Conservation (phyloP, 352 stramenopile species). For the Phytophthora rubi region DNA sequence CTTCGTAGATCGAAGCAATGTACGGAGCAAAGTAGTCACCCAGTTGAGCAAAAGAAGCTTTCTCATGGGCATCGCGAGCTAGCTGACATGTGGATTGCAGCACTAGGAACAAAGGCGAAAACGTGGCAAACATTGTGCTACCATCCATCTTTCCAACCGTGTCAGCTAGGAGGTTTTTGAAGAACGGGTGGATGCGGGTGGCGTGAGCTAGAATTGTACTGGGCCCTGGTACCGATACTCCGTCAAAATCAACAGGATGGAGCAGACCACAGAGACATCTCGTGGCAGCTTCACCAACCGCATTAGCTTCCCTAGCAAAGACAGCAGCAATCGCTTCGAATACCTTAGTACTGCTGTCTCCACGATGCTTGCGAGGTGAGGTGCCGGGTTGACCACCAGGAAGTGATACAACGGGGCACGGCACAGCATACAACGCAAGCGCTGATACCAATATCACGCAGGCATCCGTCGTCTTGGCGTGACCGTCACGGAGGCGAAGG, state of each 20-base stretch:
- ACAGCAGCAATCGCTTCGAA: conserved; percentile 45
- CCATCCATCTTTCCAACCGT: conserved; percentile 53
- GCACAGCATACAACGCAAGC: conserved; percentile 57
- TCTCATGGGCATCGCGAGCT: conserved; percentile 36
- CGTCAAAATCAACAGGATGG: conserved; percentile 62
- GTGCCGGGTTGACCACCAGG: background rate
- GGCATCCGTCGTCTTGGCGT: conserved; percentile 58
- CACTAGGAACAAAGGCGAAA: conserved; percentile 57
- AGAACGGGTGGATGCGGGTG: conserved; percentile 42
- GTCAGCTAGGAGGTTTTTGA: conserved; percentile 43
- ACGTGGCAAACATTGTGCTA: conserved; percentile 50
- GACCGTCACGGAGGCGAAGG: conserved; percentile 61
- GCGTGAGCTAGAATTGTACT: conserved; percentile 41
- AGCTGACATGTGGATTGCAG: conserved; percentile 47
- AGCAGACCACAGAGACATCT: conserved; percentile 58
- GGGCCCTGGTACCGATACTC: conserved; percentile 37
- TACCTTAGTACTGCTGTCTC: conserved; percentile 7
- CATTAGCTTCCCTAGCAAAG: conserved; percentile 52
- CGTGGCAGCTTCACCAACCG: conserved; percentile 53
- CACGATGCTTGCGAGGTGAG: conserved; percentile 9
- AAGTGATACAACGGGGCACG: conserved; percentile 24
- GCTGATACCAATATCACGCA: conserved; percentile 60
- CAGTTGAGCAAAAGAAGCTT: conserved; percentile 30
- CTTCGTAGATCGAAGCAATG: conserved; percentile 54
- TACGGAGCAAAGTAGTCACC: conserved; percentile 46